These are phyloP conservation scores for Epichloe baconii DNA, from an alignment of 2,329 filamentous ascomycete genomes.

Conservation along the genomic window DNA sequence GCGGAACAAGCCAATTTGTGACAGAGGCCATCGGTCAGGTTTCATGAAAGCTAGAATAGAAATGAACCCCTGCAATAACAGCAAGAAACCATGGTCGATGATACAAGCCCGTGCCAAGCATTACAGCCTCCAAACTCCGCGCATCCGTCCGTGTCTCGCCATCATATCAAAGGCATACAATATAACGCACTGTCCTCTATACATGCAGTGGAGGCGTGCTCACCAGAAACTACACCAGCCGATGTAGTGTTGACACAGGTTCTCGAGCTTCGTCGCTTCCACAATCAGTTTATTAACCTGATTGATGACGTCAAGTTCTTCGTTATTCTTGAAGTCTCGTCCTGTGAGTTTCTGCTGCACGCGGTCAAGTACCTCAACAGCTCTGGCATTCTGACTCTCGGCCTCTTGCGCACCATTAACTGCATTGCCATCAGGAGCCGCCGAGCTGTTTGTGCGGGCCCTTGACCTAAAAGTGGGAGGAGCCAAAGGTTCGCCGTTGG, in stretches of 20 bases:
- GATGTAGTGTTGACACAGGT: conserved; percentile 96
- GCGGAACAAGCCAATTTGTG: not conserved
- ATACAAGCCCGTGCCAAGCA: not conserved
- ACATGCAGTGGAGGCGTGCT: conserved; percentile 2
- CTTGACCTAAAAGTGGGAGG: conserved; percentile 37
- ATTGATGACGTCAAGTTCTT: conserved; percentile 71
- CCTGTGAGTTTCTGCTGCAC: conserved; percentile 95
- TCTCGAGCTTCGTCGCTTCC: conserved; percentile 93
- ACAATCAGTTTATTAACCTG: conserved; percentile 93
- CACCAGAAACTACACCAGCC: conserved; percentile 99
- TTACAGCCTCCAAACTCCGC: conserved; percentile 1
- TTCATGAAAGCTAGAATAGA: not conserved
- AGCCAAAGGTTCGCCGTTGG: conserved; percentile 29
- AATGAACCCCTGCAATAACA: not conserved
- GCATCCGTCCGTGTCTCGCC: not conserved
- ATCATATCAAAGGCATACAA: not conserved
- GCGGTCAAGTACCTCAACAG: conserved; percentile 77
- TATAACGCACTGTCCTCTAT: not conserved
- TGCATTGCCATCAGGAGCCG: conserved; percentile 21
- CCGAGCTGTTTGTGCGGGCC: conserved; percentile 47
- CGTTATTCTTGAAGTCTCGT: conserved; percentile 73
- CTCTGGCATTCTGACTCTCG: conserved; percentile 87
- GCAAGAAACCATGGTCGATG: not conserved
- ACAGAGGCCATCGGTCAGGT: not conserved
- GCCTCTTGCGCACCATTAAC: conserved; percentile 32